Base-by-base conservation (phyloP, 225 moss, liverwort and hornwort genomes). In the Marchantia polymorpha region DNA sequence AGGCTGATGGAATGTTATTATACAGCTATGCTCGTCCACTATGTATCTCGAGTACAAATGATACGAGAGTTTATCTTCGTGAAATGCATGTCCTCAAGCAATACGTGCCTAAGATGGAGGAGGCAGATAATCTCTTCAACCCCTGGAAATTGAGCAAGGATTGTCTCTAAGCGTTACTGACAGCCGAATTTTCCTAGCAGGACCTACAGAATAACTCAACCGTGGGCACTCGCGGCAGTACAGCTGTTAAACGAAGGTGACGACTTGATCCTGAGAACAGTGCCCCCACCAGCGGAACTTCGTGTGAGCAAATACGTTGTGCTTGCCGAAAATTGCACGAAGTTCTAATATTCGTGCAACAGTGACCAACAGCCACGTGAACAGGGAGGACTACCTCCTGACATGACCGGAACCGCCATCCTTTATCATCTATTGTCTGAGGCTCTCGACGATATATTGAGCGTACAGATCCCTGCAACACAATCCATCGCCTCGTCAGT, bases 401-500 rank as follows among this genome's bases (percentile, higher is more conserved):
- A 29, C 10, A 22, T 75, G 39, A 59, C 20, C 46, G 8, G 20
- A 75, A 46, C 39, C 19, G 10, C 39, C 2, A 64, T n/a, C n/a
- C n/a, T n/a, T n/a, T n/a, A 23, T 7, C 50, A 50, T 77, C 84
- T 89, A 92, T 82, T 90, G 91, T 47, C 92, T 89, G 83, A 96
- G 91, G 81, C 94, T 96, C 87, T 96, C 91, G 82, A 96, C 96
- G 81, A 96, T 91, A 74, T 94, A 96, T 27, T 92, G 91, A 22
- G 96, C 96, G 61, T 94, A 96, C 81, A 96, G 81, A 58, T 96
- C 89, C 96, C 94, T 96, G 92, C 71, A 84, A 70, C 26, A 72
- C 39, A 20, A 26, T 23, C 27, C 29, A 56, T 71, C 13, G 15
- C 61, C 26, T 30, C 10, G 19, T 25, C 72, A 4, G n/a, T 6